Evolutionary conservation across 495 filamentous ascomycete species (phyloP), one percentile per base, ranked within the genome.

Genomic region (Hypoxylon intermedium): DNA sequence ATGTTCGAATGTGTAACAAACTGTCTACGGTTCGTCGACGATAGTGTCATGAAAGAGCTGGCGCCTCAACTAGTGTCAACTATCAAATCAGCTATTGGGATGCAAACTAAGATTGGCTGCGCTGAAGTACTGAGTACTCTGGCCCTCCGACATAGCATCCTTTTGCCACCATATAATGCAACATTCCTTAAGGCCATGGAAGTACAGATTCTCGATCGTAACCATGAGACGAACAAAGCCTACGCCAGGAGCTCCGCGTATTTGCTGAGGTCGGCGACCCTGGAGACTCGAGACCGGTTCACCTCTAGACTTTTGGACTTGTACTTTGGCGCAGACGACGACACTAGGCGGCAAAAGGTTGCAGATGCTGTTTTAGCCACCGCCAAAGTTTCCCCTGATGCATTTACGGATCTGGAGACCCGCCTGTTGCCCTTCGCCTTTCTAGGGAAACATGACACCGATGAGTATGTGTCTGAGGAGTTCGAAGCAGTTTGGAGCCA

Each of bases 1-100:
- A 87, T 98, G 71, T 92, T 91, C 77, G 94, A 97, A 73, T 92
- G 92, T 16, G 91, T 97, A 64, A 92, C 97, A 54, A 83, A 91
- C 65, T 92, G 90, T 71, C 77, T 98, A 23, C 91, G 97, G 60
- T 84, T 86, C n/a, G 77, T 95, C 5, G 92, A 98, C 68, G 86
- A 85, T 3, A 71, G 74, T 11, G 87, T 87, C 21, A 92, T 97
- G 82, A 78, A 81, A 59, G 79, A 86, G 18, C 76, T 97, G n/a
- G 82, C 88, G 7, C 83, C 84, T 9, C 80, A 74, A 15, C 79
- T 98, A 0, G 85, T 92, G 65, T 84, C 83, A 31, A 86, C 89
- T 2, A 88, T 97, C 69, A 93, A 92, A 61, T 84, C 87, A 15
- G 89, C 91, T 2, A 83, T 98, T 38, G 93, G 92, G 2, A 86